Evolutionary conservation across 345 rosid species (phyloP).

Genomic region (Eutrema heterophyllum): DNA sequence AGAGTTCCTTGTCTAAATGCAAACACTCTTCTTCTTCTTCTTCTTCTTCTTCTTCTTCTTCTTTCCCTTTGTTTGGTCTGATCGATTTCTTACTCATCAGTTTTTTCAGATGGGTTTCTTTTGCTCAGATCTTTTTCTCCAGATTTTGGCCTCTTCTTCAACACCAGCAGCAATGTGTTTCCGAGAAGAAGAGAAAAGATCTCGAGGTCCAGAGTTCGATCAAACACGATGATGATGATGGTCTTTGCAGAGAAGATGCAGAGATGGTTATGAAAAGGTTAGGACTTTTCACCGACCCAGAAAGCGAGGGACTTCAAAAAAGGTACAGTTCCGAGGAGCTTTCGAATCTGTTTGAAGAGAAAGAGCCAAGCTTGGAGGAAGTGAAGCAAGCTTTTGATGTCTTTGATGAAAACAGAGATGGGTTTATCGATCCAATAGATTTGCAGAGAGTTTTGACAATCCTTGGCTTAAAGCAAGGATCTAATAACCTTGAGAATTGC

Average conservation of each 20-base stretch:
- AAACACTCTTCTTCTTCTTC: background rate
- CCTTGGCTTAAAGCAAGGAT: conserved; percentile 53
- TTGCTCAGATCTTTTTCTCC: conserved; percentile 31
- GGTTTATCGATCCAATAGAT: conserved; percentile 66
- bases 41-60: background rate
- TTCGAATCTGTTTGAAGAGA: conserved; percentile 58
- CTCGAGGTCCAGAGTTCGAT: conserved; percentile 16
- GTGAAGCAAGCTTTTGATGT: conserved; percentile 71
- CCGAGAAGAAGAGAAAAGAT: conserved; percentile 27
- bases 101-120: conserved; percentile 28
- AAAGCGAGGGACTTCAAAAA: conserved; percentile 38
- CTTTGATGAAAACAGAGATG: conserved; percentile 75
- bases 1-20: conserved; percentile 19
- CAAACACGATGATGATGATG: conserved; percentile 28
- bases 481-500: conserved; percentile 44
- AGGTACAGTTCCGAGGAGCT: conserved; percentile 37
- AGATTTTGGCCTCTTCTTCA: conserved; percentile 34
- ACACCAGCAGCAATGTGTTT: conserved; percentile 25
- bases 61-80: conserved; percentile 23
- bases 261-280: conserved; percentile 60
- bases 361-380: conserved; percentile 76
- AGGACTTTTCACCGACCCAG: conserved; percentile 43
- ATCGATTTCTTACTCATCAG: conserved; percentile 23
- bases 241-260: conserved; percentile 44
- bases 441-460: conserved; percentile 55